Evolutionary conservation across 2,329 filamentous ascomycete genomes (phyloP).

Genomic region (Aspergillus melleus): DNA sequence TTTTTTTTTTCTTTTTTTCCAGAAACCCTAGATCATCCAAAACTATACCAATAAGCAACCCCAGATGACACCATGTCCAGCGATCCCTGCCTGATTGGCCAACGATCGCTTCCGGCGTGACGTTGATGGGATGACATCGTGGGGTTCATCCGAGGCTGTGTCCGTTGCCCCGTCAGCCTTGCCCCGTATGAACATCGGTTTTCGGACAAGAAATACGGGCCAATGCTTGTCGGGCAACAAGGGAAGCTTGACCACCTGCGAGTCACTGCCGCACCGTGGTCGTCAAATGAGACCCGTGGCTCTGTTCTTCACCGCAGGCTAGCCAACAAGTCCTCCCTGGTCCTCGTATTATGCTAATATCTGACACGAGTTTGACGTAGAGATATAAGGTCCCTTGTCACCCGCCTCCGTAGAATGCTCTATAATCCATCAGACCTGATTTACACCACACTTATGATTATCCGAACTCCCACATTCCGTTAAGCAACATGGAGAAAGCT

Average conservation of each 20-base stretch:
- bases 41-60: not conserved
- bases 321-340: not conserved
- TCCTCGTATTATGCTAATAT: not conserved
- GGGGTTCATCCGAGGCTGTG: slow-evolving; percentile 4
- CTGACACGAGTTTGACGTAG: not conserved
- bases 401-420: not conserved
- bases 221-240: not conserved
- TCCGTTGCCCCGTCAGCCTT: slow-evolving; percentile 7
- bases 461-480: not conserved
- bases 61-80: not conserved
- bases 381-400: not conserved
- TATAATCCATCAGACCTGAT: not conserved
- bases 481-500: slow-evolving; percentile 1
- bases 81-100: not conserved
- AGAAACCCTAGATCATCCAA: not conserved
- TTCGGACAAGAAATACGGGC: not conserved
- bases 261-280: not conserved
- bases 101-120: not conserved
- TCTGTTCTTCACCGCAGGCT: not conserved
- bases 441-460: not conserved
- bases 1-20: too few relatives aligned
- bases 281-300: not conserved
- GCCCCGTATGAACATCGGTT: not conserved
- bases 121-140: not conserved
- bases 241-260: slow-evolving; percentile 3